Evolutionary conservation across 2,329 filamentous ascomycete species (phyloP), one percentile per base, ranked within the genome.

Genomic region (Gnomoniopsis sp.): DNA sequence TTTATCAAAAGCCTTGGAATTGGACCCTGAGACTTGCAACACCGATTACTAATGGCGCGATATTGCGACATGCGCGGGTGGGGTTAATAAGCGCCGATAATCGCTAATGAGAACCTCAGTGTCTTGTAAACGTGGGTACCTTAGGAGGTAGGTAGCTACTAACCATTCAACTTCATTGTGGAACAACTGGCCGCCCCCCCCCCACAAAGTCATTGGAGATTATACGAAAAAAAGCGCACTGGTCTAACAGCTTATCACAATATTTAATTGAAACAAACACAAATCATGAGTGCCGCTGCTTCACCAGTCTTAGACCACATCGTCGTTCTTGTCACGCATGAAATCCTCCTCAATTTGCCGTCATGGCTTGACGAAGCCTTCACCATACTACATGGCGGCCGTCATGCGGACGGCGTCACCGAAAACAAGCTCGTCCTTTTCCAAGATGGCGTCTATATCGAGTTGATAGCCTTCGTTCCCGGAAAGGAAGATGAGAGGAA

Each of bases 371-470:
- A 75, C 2, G 67, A 78, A 6, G 73, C 79, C 51, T 87, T 89
- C 71, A 81, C 77, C 50, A 71, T 89, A 55, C 78, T 80, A 34
- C 76, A 82, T 2, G 87, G 87, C 55, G 87, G 87, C 38, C 75
- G 72, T 17, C 86, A 89, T 65, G 80, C 83, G 10, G 86, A 86
- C 62, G 80, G 80, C 15, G 75, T 74, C 63, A 89, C 80, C 1
- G 80, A 79, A 61, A 89, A 89, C 71, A 80, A 79, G 47, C 79
- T 89, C 19, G 79, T 88, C 21, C 71, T 87, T 15, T 81, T 90
- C 60, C 66, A 75, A 26, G 86, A 89, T 64, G 87, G 87, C 33
- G 80, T 79, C 22, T 89, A 89, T 71, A 74, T 90, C 55, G 87
- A 90, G 67, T 73, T 89, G 53, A 86, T 88, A 60, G 80, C 84